Percentiles rank a stretch among this genome's conserved stretches.
Evolutionary conservation across 805 yeast genomes (phyloP).

Genomic region (Candida andamanensis): DNA sequence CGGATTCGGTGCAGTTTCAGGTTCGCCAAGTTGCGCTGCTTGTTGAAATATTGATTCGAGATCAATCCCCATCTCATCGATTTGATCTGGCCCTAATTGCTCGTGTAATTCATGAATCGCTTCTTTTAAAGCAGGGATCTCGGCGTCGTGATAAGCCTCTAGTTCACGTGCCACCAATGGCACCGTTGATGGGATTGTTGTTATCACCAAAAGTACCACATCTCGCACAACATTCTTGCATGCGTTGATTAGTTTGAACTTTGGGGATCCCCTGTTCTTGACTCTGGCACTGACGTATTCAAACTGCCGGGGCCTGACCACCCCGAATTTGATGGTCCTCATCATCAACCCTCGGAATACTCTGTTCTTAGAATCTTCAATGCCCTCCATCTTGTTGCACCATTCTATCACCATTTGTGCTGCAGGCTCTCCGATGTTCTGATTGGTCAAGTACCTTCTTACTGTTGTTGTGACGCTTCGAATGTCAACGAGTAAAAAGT

Average conservation of each 20-base stretch:
- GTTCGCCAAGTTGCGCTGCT: no score
- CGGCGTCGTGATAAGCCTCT: slow-evolving; percentile 14
- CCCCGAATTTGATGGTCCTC: slow-evolving; percentile 8
- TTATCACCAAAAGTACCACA: slow-evolving; percentile 11
- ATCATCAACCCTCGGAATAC: no score
- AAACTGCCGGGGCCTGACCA: slow-evolving; percentile 20
- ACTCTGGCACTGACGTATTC: slow-evolving; percentile 9
- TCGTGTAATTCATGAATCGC: slow-evolving; percentile 6
- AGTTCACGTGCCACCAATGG: slow-evolving; percentile 9
- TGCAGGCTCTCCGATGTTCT: no score
- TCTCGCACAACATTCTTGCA: slow-evolving; percentile 17
- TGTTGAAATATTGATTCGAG: no score
- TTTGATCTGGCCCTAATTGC: slow-evolving; percentile 2
- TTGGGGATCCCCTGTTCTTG: neutral
- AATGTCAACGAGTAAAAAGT: no score
- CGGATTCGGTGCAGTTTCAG: no score
- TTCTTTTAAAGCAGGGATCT: slow-evolving; percentile 13
- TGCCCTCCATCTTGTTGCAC: no score
- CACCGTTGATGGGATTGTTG: slow-evolving; percentile 15
- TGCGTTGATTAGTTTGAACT: slow-evolving; percentile 3
- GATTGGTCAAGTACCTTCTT: no score
- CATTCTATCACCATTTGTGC: no score
- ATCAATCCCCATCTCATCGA: no score
- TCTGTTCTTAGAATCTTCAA: no score
- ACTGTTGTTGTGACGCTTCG: no score